Evolutionary conservation across 192 early-diverging fungal genomes (phyloP).

Genomic region (Linnemannia hyalina): DNA sequence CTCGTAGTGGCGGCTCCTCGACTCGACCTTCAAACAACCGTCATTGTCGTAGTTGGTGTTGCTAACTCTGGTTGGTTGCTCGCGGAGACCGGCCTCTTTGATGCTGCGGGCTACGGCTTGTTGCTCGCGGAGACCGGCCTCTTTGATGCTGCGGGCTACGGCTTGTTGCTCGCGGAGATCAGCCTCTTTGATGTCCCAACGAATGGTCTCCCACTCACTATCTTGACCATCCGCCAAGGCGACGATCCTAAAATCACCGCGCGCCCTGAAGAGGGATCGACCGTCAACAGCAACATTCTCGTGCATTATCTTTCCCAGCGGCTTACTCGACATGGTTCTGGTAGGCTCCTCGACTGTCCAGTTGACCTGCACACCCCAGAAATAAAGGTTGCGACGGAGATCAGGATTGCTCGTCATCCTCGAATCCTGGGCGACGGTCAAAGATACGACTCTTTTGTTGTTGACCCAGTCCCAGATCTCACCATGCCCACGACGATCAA

Average conservation of each 20-base stretch:
- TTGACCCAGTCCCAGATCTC: slow-evolving; percentile 42
- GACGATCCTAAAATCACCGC: slow-evolving; percentile 27
- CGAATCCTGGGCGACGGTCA: not conserved
- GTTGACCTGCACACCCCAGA: slow-evolving; percentile 40
- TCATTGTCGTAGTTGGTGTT: not conserved
- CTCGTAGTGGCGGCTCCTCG: slow-evolving; percentile 22
- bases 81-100: not conserved
- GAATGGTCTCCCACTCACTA: slow-evolving; percentile 26
- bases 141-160: not conserved
- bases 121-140: not conserved
- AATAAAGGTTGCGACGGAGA: slow-evolving; percentile 13
- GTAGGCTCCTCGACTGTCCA: slow-evolving; percentile 25
- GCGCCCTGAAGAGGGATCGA: not conserved
- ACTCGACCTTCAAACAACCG: not conserved
- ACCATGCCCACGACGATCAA: slow-evolving; percentile 15
- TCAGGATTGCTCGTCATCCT: not conserved
- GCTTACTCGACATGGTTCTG: not conserved
- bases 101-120: not conserved
- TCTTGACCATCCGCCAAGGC: slow-evolving; percentile 28
- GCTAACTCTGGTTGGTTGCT: not conserved
- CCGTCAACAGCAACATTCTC: not conserved
- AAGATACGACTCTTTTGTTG: not conserved
- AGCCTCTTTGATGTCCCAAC: slow-evolving; percentile 26
- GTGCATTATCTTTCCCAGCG: not conserved
- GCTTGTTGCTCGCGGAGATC: not conserved